Evolutionary conservation across 139 green algal genomes (phyloP).

Genomic region (Limnomonas spitsbergensis): DNA sequence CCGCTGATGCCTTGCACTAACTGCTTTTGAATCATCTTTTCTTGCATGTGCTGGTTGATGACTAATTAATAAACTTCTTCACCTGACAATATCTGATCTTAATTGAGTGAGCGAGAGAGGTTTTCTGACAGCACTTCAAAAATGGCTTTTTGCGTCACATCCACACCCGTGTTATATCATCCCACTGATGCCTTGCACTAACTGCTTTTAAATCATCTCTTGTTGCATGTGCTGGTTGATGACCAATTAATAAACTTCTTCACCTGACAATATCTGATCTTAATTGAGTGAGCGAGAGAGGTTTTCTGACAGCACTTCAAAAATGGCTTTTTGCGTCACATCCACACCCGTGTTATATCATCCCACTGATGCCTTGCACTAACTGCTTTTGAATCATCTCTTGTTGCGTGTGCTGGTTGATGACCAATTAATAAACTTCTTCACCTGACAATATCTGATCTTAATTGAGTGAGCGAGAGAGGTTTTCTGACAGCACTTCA

Average conservation of each 20-base stretch:
- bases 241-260: conserved; percentile 32
- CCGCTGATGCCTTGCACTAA: too few relatives aligned
- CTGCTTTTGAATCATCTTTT: too few relatives aligned
- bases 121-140: background rate
- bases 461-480: too few relatives aligned
- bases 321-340: background rate
- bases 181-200: too few relatives aligned
- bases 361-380: too few relatives aligned
- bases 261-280: conserved; percentile 51
- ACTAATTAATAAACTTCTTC: conserved; percentile 31
- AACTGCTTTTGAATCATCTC: too few relatives aligned
- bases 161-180: background rate
- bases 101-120: conserved; percentile 18
- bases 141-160: background rate
- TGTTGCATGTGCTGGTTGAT: conserved; percentile 45
- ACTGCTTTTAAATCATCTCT: too few relatives aligned
- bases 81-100: conserved; percentile 50
- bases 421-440: too few relatives aligned
- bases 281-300: conserved; percentile 18
- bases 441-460: too few relatives aligned
- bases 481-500: too few relatives aligned
- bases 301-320: background rate
- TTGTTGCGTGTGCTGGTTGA: too few relatives aligned
- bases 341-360: background rate
- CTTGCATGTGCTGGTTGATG: conserved; percentile 46